These are phyloP conservation scores for Zasmidium angulare DNA, from an alignment of 2,329 filamentous ascomycete species.

Conservation along the genomic window DNA sequence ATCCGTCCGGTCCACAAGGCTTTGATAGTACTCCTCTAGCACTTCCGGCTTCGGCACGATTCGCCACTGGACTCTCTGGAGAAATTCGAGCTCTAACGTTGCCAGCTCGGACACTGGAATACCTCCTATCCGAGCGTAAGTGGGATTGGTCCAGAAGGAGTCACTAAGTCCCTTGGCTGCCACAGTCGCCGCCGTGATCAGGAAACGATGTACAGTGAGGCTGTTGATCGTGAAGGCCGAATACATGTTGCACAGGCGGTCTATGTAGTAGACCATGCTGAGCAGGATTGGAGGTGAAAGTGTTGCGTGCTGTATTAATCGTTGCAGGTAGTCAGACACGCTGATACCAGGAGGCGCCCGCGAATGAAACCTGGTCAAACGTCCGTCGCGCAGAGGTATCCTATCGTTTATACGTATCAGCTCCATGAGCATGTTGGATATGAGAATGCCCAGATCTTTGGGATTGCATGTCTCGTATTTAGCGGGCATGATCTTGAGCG, in stretches of 20 bases:
- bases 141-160: conserved; percentile 97
- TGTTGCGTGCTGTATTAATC: conserved; percentile 90
- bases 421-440: conserved; percentile 94
- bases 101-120: conserved; percentile 88
- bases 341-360: conserved; percentile 84
- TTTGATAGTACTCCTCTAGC: conserved; percentile 88
- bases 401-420: conserved; percentile 90
- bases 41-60: conserved; percentile 96
- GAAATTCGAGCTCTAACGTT: conserved; percentile 86
- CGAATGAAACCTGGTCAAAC: conserved; percentile 88
- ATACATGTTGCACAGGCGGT: conserved; percentile 87
- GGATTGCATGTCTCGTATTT: conserved; percentile 79
- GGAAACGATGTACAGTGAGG: conserved; percentile 92
- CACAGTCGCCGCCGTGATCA: conserved; percentile 93
- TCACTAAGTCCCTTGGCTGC: conserved; percentile 95
- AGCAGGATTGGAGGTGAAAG: conserved; percentile 90
- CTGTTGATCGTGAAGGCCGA: conserved; percentile 95
- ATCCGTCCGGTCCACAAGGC: conserved; percentile 69
- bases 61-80: conserved; percentile 90
- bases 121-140: conserved; percentile 90
- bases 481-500: conserved; percentile 62
- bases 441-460: conserved; percentile 84
- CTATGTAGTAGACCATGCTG: conserved; percentile 99
- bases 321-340: conserved; percentile 88
- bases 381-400: conserved; percentile 78